Conservation (phyloP, 1,284 basidiomycete genomes). For the Dichomitus squalens region DNA sequence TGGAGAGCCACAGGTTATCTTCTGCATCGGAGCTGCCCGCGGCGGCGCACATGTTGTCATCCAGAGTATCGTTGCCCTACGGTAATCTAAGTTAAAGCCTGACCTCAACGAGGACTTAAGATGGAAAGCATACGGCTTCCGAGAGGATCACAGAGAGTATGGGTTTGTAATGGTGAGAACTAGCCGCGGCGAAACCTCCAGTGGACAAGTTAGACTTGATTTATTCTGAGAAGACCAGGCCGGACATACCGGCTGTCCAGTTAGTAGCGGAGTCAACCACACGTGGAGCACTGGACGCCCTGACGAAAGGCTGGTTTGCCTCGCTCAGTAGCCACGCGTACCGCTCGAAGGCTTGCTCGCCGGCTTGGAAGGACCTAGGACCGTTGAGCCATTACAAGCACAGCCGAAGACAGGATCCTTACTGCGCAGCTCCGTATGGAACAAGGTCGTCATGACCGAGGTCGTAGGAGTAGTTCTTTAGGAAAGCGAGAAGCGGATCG, state of each 20-base stretch:
- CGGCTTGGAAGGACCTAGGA: constrained; percentile 49
- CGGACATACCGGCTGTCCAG: constrained; percentile 63
- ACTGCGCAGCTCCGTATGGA: constrained; percentile 74
- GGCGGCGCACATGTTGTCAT: constrained; percentile 68
- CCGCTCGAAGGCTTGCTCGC: constrained; percentile 49
- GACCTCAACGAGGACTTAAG: too few relatives aligned
- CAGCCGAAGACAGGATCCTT: constrained; percentile 31
- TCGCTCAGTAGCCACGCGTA: constrained; percentile 52
- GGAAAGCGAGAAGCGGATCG: constrained; percentile 58
- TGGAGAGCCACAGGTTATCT: constrained; percentile 53
- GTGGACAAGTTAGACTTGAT: too few relatives aligned
- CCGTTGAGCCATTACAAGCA: background rate
- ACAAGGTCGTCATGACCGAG: constrained; percentile 67
- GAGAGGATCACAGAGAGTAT: constrained; percentile 54
- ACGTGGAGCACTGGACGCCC: constrained; percentile 61
- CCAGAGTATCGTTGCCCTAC: constrained; percentile 73
- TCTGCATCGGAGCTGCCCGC: constrained; percentile 49
- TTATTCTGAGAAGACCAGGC: too few relatives aligned
- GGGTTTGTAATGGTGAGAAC: constrained; percentile 33
- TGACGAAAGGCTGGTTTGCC: constrained; percentile 61
- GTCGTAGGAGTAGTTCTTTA: constrained; percentile 60
- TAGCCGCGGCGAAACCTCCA: constrained; percentile 52
- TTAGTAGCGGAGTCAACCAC: constrained; percentile 71
- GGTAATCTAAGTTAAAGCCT: background rate
- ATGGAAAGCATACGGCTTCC: constrained; percentile 43